Percentiles rank a stretch among this genome's conserved stretches.
Evolutionary conservation across 2,329 filamentous ascomycete genomes (phyloP).

Genomic region (Botrytis medusae): DNA sequence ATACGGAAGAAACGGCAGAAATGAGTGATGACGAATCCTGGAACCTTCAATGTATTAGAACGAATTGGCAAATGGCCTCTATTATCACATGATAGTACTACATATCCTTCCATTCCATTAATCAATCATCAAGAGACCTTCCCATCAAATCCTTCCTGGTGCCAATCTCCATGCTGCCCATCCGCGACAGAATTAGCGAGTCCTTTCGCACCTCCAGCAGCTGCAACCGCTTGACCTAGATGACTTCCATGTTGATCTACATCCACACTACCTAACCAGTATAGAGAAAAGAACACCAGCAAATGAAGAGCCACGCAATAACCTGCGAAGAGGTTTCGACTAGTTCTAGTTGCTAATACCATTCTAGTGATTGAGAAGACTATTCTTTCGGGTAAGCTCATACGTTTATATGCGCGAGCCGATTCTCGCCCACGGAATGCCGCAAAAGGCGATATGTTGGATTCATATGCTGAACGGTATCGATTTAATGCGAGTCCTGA

Average conservation of each 20-base stretch:
- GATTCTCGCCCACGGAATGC: conserved; percentile 94
- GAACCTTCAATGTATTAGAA: conserved; percentile 8
- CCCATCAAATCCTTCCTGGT: conserved; percentile 50
- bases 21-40: conserved; percentile 1
- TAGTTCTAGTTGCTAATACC: conserved; percentile 85
- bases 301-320: conserved; percentile 90
- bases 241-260: conserved; percentile 48
- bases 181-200: conserved; percentile 41
- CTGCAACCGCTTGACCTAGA: conserved; percentile 44
- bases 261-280: conserved; percentile 75
- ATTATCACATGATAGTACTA: conserved; percentile 36
- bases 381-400: conserved; percentile 86
- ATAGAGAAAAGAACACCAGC: conserved; percentile 82
- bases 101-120: conserved; percentile 1
- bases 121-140: conserved; percentile 31
- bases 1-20: background rate
- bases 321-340: conserved; percentile 87
- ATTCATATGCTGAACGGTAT: conserved; percentile 91
- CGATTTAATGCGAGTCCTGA: conserved; percentile 73
- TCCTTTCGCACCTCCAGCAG: conserved; percentile 44
- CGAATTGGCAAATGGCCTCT: conserved; percentile 22
- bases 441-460: conserved; percentile 92
- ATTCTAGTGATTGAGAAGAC: conserved; percentile 90
- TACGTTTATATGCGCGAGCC: conserved; percentile 83
- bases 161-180: conserved; percentile 56